Evolutionary conservation across 176 grass and related monocot species (phyloP), one percentile per base, ranked within the genome.

Genomic region (Oryza glumipatula): DNA sequence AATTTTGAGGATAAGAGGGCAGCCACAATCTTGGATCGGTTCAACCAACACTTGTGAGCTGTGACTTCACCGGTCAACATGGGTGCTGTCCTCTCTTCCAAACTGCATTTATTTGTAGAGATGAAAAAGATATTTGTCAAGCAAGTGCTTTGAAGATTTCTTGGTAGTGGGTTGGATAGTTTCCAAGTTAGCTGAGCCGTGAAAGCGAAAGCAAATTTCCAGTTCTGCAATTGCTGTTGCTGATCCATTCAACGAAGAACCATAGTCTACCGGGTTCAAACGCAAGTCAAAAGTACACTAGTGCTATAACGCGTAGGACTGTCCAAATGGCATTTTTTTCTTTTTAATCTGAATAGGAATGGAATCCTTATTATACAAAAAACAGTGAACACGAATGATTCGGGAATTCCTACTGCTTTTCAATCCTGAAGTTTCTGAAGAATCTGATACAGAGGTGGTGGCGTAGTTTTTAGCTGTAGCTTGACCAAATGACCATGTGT

Each of bases 11-110:
- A n/a, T n/a, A 60, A 22, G 52, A 67, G 32, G 14, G 17, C 35
- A 5, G 54, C 32, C 19, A 46, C 54, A 11, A 77, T 28, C 45
- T 45, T 73, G 79, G 83, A 90, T 86, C 88, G 24, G 83, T 90
- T 86, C 88, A 82, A 82, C 80, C 3, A 11, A 52, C 67, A 78
- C 22, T 54, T 44, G 28, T 46, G 88, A 82, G 15, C 33, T 35
- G 30, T 47, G 88, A 82, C 79, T 66, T 56, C 30, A 67, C 56
- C 67, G 32, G 83, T 82, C 88, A 82, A 82, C 43, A 76, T n/a
- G 47, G 19, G 47, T n/a, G 9, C 30, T 41, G 48, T 77, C 35
- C 35, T 36, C 35, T 36, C 84, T 52, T 80, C 76, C 76, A 67
- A 79, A 67, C 45, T 67, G 66, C 83, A 86, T 67, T 24, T 16